Evolutionary conservation across 148 eudicot species (phyloP).

Genomic region (Fagopyrum homotropicum): DNA sequence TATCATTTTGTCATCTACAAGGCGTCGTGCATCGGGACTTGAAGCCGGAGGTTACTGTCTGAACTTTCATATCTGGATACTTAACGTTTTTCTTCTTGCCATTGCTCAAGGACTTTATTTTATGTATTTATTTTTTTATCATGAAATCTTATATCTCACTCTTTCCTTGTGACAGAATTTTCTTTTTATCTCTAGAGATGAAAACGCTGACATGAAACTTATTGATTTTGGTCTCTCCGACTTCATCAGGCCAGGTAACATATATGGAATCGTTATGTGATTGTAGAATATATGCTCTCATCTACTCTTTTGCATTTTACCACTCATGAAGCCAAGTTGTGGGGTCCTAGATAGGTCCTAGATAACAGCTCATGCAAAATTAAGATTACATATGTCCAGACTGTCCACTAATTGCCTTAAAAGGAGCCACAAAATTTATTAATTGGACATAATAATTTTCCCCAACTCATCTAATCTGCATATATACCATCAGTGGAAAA

Average conservation of each 20-base stretch:
- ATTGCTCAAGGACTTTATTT: not conserved
- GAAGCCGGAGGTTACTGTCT: constrained; percentile 58
- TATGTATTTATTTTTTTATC: not conserved
- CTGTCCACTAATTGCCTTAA: not conserved
- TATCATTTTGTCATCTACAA: constrained; percentile 70
- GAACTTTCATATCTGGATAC: constrained; percentile 10
- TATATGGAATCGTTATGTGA: not conserved
- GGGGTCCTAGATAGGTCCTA: not conserved
- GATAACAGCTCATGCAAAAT: not conserved
- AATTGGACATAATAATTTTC: not conserved
- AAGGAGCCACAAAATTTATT: not conserved
- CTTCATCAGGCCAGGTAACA: constrained; percentile 54
- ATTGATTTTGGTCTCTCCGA: constrained; percentile 79
- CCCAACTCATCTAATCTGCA: not conserved
- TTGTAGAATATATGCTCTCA: not conserved
- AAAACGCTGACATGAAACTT: constrained; percentile 67
- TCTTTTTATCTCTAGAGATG: constrained; percentile 52
- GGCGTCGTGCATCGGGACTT: constrained; percentile 77
- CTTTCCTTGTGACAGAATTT: constrained; percentile 42
- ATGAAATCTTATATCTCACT: not conserved
- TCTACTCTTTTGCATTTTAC: not conserved
- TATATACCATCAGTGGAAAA: not conserved
- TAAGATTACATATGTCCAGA: not conserved
- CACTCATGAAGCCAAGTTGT: not conserved
- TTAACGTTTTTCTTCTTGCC: not conserved